These are phyloP conservation scores for Thozetella sp. DNA, from an alignment of 495 filamentous ascomycete genomes.

Conservation along the genomic window DNA sequence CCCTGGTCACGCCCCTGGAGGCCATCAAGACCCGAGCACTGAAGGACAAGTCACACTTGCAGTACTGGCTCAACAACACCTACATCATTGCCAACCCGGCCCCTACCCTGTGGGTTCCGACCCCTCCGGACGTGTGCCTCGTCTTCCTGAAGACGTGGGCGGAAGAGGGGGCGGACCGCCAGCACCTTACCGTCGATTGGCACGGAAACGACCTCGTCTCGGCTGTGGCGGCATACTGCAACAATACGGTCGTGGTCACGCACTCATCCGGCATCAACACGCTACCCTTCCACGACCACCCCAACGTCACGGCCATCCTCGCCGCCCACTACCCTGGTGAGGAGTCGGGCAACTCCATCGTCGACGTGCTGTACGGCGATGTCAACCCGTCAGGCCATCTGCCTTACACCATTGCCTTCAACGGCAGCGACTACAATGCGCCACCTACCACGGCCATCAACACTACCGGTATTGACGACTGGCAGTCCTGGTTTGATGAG, in stretches of 20 bases:
- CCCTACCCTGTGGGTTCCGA: conserved; percentile 46
- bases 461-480: conserved; percentile 12
- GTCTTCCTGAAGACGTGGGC: conserved; percentile 70
- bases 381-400: conserved; percentile 82
- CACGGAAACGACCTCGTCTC: conserved; percentile 74
- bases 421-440: conserved; percentile 76
- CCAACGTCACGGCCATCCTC: conserved; percentile 79
- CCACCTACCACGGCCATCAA: conserved; percentile 57
- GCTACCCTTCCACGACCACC: conserved; percentile 77
- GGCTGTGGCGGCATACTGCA: conserved; percentile 61
- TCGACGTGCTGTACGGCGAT: conserved; percentile 84
- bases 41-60: conserved; percentile 43
- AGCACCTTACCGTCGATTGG: conserved; percentile 71
- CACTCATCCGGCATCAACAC: conserved; percentile 88
- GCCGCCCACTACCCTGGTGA: conserved; percentile 90
- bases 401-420: conserved; percentile 89
- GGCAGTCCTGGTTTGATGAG: conserved; percentile 57
- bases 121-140: conserved; percentile 57
- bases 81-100: conserved; percentile 51
- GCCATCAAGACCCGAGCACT: conserved; percentile 52
- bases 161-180: conserved; percentile 68
- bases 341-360: conserved; percentile 85
- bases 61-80: conserved; percentile 24
- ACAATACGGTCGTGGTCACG: conserved; percentile 83
- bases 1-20: conserved; percentile 57